A percentile compares a stretch with the other conserved stretches of the same genome.
Evolutionary conservation across 768 basidiomycete genomes (phyloP).

Genomic region (Suillus subluteus): DNA sequence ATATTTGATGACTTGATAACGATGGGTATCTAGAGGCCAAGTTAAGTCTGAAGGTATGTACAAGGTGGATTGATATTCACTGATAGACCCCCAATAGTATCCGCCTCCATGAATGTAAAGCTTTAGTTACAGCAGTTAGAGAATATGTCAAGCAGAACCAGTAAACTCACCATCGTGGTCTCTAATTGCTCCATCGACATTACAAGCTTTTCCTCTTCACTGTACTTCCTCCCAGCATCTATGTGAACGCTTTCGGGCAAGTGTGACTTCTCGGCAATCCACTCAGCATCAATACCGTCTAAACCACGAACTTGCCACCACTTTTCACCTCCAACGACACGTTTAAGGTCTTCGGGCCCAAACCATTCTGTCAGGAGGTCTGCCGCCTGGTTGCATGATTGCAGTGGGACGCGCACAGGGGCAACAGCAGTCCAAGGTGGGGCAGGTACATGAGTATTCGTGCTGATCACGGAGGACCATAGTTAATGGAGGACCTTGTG

Average conservation of each 20-base stretch:
- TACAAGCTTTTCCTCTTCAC: conserved; percentile 43
- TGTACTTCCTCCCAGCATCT: conserved; percentile 36
- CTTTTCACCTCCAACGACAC: conserved; percentile 72
- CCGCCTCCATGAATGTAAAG: conserved; percentile 74
- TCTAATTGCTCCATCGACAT: conserved; percentile 57
- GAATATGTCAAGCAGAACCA: not conserved
- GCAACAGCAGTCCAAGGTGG: conserved; percentile 67
- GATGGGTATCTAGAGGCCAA: conserved; percentile 50
- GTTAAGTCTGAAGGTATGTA: conserved; percentile 1
- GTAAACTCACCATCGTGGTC: conserved; percentile 51
- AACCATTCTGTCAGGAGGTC: conserved; percentile 71
- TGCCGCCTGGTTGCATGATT: conserved; percentile 63
- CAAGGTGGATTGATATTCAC: conserved; percentile 30
- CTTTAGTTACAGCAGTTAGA: conserved; percentile 33
- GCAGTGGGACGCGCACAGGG: conserved; percentile 59
- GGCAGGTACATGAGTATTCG: conserved; percentile 71
- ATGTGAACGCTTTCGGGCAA: conserved; percentile 27
- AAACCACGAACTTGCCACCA: conserved; percentile 87
- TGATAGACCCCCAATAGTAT: conserved; percentile 69
- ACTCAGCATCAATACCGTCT: conserved; percentile 68
- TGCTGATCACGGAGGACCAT: conserved; percentile 37
- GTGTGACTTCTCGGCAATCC: conserved; percentile 58
- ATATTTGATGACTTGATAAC: conserved; percentile 62
- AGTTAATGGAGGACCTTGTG: not conserved
- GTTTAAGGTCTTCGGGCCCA: conserved; percentile 67